Evolutionary conservation across 1,139 yeast genomes (phyloP).

Genomic region (Geotrichum klebahnii): DNA sequence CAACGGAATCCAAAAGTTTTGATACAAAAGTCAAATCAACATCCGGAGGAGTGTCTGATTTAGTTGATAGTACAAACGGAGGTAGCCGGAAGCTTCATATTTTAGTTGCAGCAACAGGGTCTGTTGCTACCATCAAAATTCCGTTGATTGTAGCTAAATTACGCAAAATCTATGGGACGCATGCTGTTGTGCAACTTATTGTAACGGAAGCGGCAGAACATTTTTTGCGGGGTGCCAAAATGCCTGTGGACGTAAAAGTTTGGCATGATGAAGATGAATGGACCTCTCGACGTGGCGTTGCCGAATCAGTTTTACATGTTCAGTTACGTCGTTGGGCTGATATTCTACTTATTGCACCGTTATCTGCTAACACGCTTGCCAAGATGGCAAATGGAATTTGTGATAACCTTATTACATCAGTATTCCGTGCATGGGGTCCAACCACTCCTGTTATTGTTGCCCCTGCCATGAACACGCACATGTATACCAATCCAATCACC

Average conservation of each 20-base stretch:
- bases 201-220: constrained; percentile 80
- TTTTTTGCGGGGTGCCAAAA: constrained; percentile 69
- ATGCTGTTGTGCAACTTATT: constrained; percentile 72
- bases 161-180: constrained; percentile 68
- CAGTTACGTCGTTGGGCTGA: constrained; percentile 96
- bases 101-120: constrained; percentile 86
- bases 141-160: constrained; percentile 79
- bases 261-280: constrained; percentile 96
- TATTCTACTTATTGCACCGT: constrained; percentile 81
- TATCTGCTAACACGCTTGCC: constrained; percentile 89
- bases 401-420: constrained; percentile 76
- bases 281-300: constrained; percentile 49
- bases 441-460: constrained; percentile 75
- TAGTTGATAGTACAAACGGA: too few relatives aligned
- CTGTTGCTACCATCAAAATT: constrained; percentile 91
- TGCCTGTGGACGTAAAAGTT: constrained; percentile 75
- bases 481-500: constrained; percentile 92
- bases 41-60: too few relatives aligned
- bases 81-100: constrained; percentile 65
- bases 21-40: too few relatives aligned
- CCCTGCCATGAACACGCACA: constrained; percentile 95
- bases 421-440: constrained; percentile 89
- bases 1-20: too few relatives aligned
- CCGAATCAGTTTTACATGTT: constrained; percentile 74
- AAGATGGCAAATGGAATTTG: constrained; percentile 87